These are phyloP conservation scores for Rhodomyrtus psidioides DNA, from an alignment of 441 rosid species.

Conservation along the genomic window DNA sequence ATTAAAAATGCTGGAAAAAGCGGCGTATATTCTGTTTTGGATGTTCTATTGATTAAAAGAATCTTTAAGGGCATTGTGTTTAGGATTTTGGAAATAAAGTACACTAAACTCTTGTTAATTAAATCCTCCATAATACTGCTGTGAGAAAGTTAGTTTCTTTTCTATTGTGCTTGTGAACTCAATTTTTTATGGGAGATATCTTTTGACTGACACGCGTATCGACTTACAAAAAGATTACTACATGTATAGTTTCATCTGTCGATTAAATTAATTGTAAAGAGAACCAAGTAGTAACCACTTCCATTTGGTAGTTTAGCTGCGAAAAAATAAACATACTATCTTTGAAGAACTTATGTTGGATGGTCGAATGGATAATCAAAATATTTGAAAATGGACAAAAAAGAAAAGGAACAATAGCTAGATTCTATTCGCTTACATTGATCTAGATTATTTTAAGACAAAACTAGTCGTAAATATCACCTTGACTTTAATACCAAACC, in stretches of 20 bases:
- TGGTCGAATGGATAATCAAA: not conserved
- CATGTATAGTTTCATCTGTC: rapidly evolving
- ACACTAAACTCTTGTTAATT: not conserved
- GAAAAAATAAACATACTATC: not conserved
- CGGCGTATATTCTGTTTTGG: not conserved
- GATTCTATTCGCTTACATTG: not conserved
- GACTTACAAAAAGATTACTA: not conserved
- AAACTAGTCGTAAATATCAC: not conserved
- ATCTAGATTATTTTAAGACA: not conserved
- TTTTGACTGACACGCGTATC: not conserved
- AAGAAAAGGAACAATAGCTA: not conserved
- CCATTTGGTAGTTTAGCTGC: not conserved
- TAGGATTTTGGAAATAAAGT: not conserved
- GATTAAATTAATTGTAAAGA: not conserved
- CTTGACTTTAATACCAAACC: not conserved
- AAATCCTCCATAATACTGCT: not conserved
- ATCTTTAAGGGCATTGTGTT: not conserved
- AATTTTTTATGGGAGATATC: not conserved
- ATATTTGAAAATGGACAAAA: not conserved
- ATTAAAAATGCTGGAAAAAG: not conserved
- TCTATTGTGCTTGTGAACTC: not conserved
- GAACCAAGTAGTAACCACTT: not conserved
- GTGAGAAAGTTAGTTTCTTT: not conserved
- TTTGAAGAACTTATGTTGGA: not conserved
- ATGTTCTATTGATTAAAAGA: not conserved